A percentile compares a stretch with the other conserved stretches of the same genome.
These are phyloP conservation scores for Talaromyces sp. DNA, from an alignment of 2,329 filamentous ascomycete species.

Conservation along the genomic window DNA sequence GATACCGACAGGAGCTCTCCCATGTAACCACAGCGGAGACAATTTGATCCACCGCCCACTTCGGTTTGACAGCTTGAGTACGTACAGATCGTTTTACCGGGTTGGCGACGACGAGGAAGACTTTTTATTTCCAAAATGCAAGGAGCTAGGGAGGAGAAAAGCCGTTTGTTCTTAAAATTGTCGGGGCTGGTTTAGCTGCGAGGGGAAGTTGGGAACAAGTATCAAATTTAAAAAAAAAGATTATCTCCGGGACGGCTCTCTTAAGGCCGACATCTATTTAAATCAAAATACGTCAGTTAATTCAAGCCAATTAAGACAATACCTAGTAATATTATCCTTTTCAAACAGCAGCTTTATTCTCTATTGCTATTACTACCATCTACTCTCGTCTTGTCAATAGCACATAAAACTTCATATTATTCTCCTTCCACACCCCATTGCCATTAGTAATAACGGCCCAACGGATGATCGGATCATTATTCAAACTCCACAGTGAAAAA, in stretches of 20 bases:
- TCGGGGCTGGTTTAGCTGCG: neutral
- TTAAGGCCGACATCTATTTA: neutral
- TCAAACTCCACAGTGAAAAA: neutral
- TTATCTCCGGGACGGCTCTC: neutral
- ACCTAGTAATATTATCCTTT: neutral
- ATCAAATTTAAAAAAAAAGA: neutral
- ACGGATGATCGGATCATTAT: neutral
- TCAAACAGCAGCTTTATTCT: neutral
- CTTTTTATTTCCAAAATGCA: neutral
- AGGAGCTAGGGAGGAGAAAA: neutral
- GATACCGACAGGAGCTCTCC: neutral
- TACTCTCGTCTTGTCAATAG: neutral
- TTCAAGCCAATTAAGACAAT: neutral
- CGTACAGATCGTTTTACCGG: constrained; percentile 4
- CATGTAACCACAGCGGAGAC: neutral
- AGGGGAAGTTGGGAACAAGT: neutral
- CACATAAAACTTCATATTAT: neutral
- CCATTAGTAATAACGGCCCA: neutral
- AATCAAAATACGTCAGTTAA: neutral
- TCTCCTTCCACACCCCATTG: neutral
- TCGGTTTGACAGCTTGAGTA: neutral
- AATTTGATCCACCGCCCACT: neutral
- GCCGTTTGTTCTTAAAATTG: neutral
- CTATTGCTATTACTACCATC: neutral
- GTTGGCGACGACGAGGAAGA: constrained; percentile 7